These are phyloP conservation scores for Teunomyces pallodes DNA, from an alignment of 805 yeast genomes.

Conservation along the genomic window DNA sequence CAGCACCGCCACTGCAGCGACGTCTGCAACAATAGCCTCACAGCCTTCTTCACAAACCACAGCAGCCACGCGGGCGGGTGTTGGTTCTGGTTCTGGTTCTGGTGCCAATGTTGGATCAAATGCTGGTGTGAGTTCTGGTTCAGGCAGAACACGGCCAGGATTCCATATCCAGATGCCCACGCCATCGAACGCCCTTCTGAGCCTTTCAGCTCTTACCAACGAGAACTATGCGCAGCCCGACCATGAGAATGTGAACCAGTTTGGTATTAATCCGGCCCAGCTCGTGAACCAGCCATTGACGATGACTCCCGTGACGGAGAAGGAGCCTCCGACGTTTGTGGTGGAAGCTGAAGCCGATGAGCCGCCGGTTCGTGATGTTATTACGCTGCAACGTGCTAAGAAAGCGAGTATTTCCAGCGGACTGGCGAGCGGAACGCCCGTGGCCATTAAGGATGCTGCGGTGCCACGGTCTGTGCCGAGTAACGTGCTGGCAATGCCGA, in stretches of 20 bases:
- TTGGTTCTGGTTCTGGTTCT: too few relatives aligned
- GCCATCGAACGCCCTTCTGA: constrained; percentile 45
- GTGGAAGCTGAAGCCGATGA: constrained; percentile 1
- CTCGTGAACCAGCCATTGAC: constrained; percentile 54
- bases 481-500: constrained; percentile 3
- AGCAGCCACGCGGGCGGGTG: too few relatives aligned
- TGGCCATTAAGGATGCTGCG: not conserved
- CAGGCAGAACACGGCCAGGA: constrained; percentile 47
- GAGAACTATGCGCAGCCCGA: constrained; percentile 16
- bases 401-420: not conserved
- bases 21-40: not conserved
- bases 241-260: constrained; percentile 56
- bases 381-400: constrained; percentile 1
- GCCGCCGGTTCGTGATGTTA: not conserved
- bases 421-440: constrained; percentile 1
- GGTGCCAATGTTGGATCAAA: too few relatives aligned
- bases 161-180: constrained; percentile 74
- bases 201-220: constrained; percentile 38
- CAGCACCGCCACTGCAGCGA: not conserved
- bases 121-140: too few relatives aligned
- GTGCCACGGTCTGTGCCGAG: constrained; percentile 10
- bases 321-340: constrained; percentile 18
- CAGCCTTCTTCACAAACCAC: not conserved
- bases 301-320: constrained; percentile 82
- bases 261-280: constrained; percentile 58